Base-by-base conservation (phyloP, 352 stramenopile species). In the Phytophthora parvispora region DNA sequence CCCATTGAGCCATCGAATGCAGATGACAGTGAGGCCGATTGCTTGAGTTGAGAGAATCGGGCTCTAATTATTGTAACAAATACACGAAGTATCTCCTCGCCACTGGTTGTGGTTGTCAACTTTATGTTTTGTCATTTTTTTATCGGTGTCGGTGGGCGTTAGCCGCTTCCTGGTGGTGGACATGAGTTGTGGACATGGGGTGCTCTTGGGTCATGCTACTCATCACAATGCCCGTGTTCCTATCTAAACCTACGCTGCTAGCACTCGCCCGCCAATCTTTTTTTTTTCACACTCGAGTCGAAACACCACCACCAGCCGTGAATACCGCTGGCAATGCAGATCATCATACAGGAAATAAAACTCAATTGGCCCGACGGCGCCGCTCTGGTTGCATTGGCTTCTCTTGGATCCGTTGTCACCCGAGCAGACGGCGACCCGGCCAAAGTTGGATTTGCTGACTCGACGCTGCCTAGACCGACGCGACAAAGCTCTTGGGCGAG, bases 401-500 rank as follows among this genome's bases (percentile, higher is more conserved):
- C 13, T 52, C 67, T 57, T 60, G 43, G 32, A 49, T 64, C 40
- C 7, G 48, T 20, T 53, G 25, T 54, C 45, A 59, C 12, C 34
- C 51, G 32, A 63, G 31, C 28, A 40, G 43, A 59, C 32, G 48
- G 20, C 47, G 24, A 24, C 12, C 31, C 47, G 53, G 34, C 43
- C 62, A 52, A 47, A 43, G 60, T 67, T 47, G 56, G 68, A 69
- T 69, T 62, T 69, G 60, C 40, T 68, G 55, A 68, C 69, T 69
- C 27, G 49, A 36, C 20, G 48, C 28, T 52, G 27, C 34, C 77
- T 86, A 96, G 9, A 96, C 87, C 9, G 89, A 94, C 31, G 89
- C 85, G 50, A 94, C 72, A 67, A 95, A 96, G 49, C 74, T 90
- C 64, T 94, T 94, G 4, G 89, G 89, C 12, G 89, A 95, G 12